Evolutionary conservation across 345 rosid species (phyloP), one percentile per base, ranked within the genome.

Genomic region (Aquilaria sinensis): DNA sequence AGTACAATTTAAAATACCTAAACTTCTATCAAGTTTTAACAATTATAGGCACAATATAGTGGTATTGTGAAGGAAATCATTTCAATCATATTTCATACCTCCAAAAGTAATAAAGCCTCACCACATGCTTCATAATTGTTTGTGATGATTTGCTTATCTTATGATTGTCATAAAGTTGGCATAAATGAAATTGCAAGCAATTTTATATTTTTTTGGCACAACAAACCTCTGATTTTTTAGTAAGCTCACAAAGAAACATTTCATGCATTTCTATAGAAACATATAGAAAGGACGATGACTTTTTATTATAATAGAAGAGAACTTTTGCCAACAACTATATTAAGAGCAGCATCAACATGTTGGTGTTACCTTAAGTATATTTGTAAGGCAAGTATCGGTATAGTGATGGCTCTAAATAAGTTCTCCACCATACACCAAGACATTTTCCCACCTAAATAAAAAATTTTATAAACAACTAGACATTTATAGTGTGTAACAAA

Each of bases 351-450:
- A 37, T 4, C 43, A 37, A 37, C 43, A 37, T 4, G 1, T 9
- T 37, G 43, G 43, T 37, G 7, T 37, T 37, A 89, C 98, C 96
- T 89, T 90, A 1, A 97, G 96, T 47, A 51, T 61, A 68, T 79
- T 81, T 23, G 74, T 66, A 60, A 1, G 94, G 85, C 72, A 81
- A 68, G 78, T 80, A 78, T 4, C 94, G 97, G 71, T 71, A 80
- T 64, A 70, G 49, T 65, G 77, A 49, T 9, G 86, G 70, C 77
- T 90, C 96, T 57, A 90, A 90, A 67, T 86, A 88, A 23, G 91
- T 74, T 75, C 84, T 83, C 98, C 98, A 86, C 96, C 96, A 90
- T 82, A 75, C 82, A 6, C 96, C 97, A 55, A 90, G 82, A 65
- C 95, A 90, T 72, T 86, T 96, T 56, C 82, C 85, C n/a, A 88